Percentiles rank a stretch among this genome's conserved stretches.
phyloP scores from a whole-genome alignment of 768 basidiomycete species.

The Mycena chlorophos region DNA sequence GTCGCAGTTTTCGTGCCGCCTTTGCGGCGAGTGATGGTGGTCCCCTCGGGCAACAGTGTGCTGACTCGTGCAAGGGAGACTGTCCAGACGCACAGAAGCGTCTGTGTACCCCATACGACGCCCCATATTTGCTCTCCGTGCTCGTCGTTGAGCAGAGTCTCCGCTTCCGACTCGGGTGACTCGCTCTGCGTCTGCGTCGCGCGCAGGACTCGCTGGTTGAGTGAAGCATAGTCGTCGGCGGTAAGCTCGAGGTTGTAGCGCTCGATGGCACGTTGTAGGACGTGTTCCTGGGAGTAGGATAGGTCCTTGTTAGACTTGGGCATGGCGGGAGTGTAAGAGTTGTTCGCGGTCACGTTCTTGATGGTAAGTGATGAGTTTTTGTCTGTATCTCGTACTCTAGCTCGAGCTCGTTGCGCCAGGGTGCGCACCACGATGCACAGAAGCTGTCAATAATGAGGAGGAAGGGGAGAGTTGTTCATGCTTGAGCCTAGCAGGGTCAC shows the following conservation, averaged over 20 bases:
- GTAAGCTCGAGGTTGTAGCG: slow-evolving; percentile 13
- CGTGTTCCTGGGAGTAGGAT: slow-evolving; percentile 19
- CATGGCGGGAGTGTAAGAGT: slow-evolving; percentile 1
- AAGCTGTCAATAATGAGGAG: no score
- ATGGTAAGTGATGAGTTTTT: no score
- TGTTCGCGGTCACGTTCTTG: no score
- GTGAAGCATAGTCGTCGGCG: slow-evolving; percentile 12
- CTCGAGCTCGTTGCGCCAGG: no score
- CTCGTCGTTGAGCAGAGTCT: slow-evolving; percentile 15
- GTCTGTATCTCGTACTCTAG: no score
- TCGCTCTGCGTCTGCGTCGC: background rate
- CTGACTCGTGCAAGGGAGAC: slow-evolving; percentile 9
- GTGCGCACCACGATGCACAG: background rate
- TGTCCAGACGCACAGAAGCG: slow-evolving; percentile 20
- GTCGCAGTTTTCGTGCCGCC: slow-evolving; percentile 16
- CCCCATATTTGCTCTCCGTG: slow-evolving; percentile 21
- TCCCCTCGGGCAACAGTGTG: slow-evolving; percentile 19
- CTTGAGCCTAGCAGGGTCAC: no score
- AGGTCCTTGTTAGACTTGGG: slow-evolving; percentile 18
- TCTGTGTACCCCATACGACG: slow-evolving; percentile 9
- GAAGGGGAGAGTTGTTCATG: no score
- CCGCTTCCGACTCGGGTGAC: background rate
- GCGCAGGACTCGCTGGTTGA: slow-evolving; percentile 13
- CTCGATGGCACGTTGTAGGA: slow-evolving; percentile 16
- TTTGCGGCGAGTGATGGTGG: slow-evolving; percentile 16